Base-by-base conservation (phyloP, 352 stramenopile genomes). In the Halophytophthora batemanensis region DNA sequence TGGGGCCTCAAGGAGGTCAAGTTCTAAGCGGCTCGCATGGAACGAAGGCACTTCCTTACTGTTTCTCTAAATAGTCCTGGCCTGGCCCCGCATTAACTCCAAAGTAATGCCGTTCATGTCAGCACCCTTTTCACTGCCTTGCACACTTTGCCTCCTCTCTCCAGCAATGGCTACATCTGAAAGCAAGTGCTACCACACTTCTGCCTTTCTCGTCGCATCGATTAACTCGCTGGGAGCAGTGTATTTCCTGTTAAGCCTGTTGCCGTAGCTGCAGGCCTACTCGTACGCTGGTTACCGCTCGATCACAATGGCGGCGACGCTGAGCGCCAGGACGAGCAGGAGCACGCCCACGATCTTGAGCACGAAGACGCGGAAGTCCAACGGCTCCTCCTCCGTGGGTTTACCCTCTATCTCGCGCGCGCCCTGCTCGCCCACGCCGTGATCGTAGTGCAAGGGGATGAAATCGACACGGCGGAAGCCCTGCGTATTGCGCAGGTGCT, bases 401-500 rank as follows among this genome's bases (percentile, higher is more conserved):
- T 71, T 61, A 14, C 71, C 67, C n/a, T 77, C 73, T 14, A 64
- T 37, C n/a, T 68, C 66, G 17, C 65, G 48, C 33, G 62, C 59
- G 25, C 50, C 34, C 21, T 66, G 66, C 11, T 77, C 60, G 44
- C 79, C 80, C 2, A 87, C 74, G 29, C 71, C 74, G 46, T 84
- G 77, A 53, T 94, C 81, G 42, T 90, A 94, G 50, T 92, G 82
- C 33, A 94, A 51, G 35, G 84, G 84, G 44, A 93, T 90, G 35
- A 93, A 93, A 40, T 93, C 77, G 3, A 88, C 78, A 40, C 78
- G 80, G 35, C 76, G 80, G 50, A 90, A 94, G 25, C 82, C 82
- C 49, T 91, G 82, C 22, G 82, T 94, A 60, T 93, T 94, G 63
- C 84, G 82, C 45, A 93, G 46, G 42, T 93, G 82, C 64, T 94